These are phyloP conservation scores for Papiliotrema fonsecae DNA, from an alignment of 1,284 basidiomycete species.

Conservation along the genomic window DNA sequence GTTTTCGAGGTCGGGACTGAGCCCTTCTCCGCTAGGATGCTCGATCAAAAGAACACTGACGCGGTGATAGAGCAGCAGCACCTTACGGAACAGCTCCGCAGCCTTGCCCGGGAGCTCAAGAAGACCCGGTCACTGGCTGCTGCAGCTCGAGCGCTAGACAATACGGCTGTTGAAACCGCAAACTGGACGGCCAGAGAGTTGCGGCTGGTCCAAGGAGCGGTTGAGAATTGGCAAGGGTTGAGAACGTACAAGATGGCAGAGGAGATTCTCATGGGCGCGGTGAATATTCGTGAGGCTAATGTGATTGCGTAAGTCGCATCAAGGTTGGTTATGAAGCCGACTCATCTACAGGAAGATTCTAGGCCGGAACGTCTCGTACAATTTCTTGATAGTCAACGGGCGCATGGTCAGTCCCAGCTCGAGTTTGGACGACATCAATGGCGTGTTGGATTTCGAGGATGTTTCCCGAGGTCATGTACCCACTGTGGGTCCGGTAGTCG, in stretches of 20 bases:
- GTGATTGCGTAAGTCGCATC: conserved; percentile 66
- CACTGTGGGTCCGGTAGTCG: conserved; percentile 73
- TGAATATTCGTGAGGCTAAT: conserved; percentile 89
- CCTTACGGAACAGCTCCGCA: conserved; percentile 77
- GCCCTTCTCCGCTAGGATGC: not conserved
- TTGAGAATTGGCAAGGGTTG: conserved; percentile 79
- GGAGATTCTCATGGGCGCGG: conserved; percentile 74
- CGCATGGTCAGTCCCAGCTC: conserved; percentile 57
- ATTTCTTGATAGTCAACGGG: conserved; percentile 82
- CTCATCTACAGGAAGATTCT: conserved; percentile 65
- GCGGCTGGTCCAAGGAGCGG: conserved; percentile 68
- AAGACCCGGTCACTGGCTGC: conserved; percentile 71
- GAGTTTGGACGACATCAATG: conserved; percentile 77
- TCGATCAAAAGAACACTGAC: conserved; percentile 60
- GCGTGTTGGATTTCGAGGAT: conserved; percentile 86
- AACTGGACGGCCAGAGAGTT: conserved; percentile 76
- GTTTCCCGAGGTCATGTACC: conserved; percentile 72
- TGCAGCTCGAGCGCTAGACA: conserved; percentile 59
- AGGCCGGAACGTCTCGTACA: conserved; percentile 78
- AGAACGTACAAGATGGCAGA: conserved; percentile 89
- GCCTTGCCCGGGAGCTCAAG: conserved; percentile 77
- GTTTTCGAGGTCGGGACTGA: conserved; percentile 12
- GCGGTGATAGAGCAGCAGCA: conserved; percentile 81
- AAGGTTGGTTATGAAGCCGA: conserved; percentile 8
- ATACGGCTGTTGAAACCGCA: conserved; percentile 65